Evolutionary conservation across 75 land plant genomes (phyloP).

Genomic region (Pinus tabuliformis): DNA sequence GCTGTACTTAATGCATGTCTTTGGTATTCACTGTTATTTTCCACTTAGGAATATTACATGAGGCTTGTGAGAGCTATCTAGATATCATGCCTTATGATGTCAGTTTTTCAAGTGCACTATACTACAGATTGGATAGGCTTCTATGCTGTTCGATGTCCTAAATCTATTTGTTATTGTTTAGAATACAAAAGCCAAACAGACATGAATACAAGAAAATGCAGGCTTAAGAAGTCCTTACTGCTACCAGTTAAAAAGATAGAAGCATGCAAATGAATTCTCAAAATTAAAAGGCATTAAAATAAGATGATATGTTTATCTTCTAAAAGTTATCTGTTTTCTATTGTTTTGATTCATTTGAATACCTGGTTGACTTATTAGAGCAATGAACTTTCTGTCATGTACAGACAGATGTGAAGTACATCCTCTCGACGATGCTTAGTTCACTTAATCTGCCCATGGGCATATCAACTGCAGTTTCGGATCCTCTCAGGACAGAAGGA

Average conservation of each 20-base stretch:
- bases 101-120: too few species aligned
- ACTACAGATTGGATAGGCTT: too few species aligned
- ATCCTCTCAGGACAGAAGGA: conserved; percentile 7
- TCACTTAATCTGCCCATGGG: conserved; percentile 30
- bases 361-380: not conserved
- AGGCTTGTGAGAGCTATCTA: too few species aligned
- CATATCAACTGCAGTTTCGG: conserved; percentile 19
- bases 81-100: too few species aligned
- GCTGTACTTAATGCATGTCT: too few species aligned
- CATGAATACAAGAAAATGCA: too few species aligned
- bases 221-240: not conserved
- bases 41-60: not conserved
- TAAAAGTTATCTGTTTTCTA: not conserved
- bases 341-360: not conserved
- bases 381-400: not conserved
- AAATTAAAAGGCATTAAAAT: not conserved
- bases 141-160: too few species aligned
- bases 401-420: conserved; percentile 42
- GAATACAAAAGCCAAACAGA: too few species aligned
- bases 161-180: too few species aligned
- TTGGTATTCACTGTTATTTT: too few species aligned
- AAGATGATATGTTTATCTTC: not conserved
- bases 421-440: conserved; percentile 28
- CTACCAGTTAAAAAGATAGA: not conserved
- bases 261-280: not conserved